Percentiles rank a stretch among this genome's conserved stretches.
phyloP scores from a whole-genome alignment of 177 flowering plant genomes.

The Vitis hybrid region DNA sequence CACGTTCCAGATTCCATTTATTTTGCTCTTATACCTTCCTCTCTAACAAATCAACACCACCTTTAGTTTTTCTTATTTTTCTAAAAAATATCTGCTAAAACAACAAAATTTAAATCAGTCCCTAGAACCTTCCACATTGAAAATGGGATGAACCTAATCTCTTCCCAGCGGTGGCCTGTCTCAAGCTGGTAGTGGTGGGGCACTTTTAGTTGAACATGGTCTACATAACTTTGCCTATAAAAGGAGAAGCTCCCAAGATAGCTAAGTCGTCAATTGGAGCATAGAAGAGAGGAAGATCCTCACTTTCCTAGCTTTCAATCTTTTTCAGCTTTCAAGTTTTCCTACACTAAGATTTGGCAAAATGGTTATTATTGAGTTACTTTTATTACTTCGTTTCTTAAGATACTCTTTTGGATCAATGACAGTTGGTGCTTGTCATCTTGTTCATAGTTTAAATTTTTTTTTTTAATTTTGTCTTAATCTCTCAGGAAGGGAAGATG shows the following conservation, averaged over 20 bases:
- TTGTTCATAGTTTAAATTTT: background rate
- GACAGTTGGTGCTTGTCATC: background rate
- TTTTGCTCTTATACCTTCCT: conserved; percentile 7
- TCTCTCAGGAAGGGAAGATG: conserved; percentile 50
- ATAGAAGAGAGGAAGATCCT: conserved; percentile 1
- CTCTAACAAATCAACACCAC: conserved; percentile 32
- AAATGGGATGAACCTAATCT: conserved; percentile 38
- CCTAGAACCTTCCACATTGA: conserved; percentile 30
- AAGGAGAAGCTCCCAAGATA: conserved; percentile 24
- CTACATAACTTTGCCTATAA: conserved; percentile 34
- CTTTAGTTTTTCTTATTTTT: conserved; percentile 12
- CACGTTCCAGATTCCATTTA: conserved; percentile 41
- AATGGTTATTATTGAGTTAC: conserved; percentile 10
- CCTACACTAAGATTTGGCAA: background rate
- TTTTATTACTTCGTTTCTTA: background rate
- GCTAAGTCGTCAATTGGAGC: conserved; percentile 14
- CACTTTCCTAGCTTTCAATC: background rate
- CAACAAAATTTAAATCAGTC: conserved; percentile 2
- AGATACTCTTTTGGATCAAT: background rate
- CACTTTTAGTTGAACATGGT: conserved; percentile 17
- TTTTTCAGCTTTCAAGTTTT: background rate
- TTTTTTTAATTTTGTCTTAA: background rate
- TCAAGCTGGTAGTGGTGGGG: conserved; percentile 33
- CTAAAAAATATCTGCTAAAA: conserved; percentile 1
- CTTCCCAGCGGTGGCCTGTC: conserved; percentile 29